Evolutionary conservation across 1,284 basidiomycete species (phyloP).

Genomic region (Sporisorium sorghi): DNA sequence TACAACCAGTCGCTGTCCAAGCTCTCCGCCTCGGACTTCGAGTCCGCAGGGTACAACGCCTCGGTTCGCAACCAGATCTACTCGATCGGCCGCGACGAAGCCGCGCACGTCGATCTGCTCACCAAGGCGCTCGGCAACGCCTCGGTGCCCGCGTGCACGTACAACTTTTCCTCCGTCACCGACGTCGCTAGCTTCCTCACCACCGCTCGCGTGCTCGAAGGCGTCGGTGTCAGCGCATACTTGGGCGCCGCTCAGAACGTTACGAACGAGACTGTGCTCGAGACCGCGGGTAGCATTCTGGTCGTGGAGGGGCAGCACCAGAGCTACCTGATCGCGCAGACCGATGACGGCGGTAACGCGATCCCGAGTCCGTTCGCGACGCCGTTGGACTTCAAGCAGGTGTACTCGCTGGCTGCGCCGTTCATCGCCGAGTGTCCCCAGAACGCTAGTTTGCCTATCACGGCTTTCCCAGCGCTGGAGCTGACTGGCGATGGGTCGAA

Average conservation of each 20-base stretch:
- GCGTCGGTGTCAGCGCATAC: slow-evolving; percentile 45
- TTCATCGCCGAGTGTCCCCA: slow-evolving; percentile 53
- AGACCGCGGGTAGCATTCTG: slow-evolving; percentile 67
- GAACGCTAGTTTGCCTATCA: slow-evolving; percentile 37
- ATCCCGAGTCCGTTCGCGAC: slow-evolving; percentile 52
- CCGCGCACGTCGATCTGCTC: slow-evolving; percentile 35
- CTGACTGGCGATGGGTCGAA: slow-evolving; percentile 23
- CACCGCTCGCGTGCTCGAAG: slow-evolving; percentile 53
- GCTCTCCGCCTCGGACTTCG: slow-evolving; percentile 36
- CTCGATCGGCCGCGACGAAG: slow-evolving; percentile 51
- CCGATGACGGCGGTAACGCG: slow-evolving; percentile 30
- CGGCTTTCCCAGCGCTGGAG: slow-evolving; percentile 37
- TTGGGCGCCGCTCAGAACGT: slow-evolving; percentile 52
- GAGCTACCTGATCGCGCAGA: slow-evolving; percentile 68
- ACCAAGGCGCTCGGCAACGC: slow-evolving; percentile 37
- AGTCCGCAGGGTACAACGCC: slow-evolving; percentile 44
- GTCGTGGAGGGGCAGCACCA: slow-evolving; percentile 73
- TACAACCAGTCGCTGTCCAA: slow-evolving; percentile 53
- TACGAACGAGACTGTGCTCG: slow-evolving; percentile 36
- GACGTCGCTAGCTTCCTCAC: slow-evolving; percentile 52
- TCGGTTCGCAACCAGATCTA: slow-evolving; percentile 50
- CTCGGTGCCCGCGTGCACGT: slow-evolving; percentile 43
- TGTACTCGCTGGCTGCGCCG: slow-evolving; percentile 61
- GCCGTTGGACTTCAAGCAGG: slow-evolving; percentile 56
- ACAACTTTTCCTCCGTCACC: slow-evolving; percentile 39